These are phyloP conservation scores for Henckelia pumila DNA, from an alignment of 257 asterid species.

Conservation along the genomic window DNA sequence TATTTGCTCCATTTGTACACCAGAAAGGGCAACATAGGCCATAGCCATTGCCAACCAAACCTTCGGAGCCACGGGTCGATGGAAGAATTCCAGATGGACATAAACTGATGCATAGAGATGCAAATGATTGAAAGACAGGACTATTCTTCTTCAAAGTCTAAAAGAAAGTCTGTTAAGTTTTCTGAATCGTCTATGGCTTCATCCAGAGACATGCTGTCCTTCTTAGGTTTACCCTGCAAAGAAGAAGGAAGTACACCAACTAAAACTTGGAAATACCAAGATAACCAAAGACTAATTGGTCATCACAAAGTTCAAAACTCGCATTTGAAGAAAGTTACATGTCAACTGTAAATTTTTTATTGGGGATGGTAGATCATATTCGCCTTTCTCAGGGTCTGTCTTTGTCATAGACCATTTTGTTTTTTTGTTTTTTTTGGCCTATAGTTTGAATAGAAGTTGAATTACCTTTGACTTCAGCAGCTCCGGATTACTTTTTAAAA, in stretches of 20 bases:
- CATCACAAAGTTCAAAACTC: neutral
- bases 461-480: slow-evolving; percentile 67
- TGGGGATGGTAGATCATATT: neutral
- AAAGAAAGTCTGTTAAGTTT: slow-evolving; percentile 83
- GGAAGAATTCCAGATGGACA: neutral
- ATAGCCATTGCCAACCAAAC: neutral
- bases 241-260: slow-evolving; percentile 11
- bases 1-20: neutral
- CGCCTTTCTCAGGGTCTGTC: neutral
- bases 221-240: slow-evolving; percentile 57
- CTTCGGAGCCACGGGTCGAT: neutral
- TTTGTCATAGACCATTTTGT: neutral
- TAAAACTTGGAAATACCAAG: neutral
- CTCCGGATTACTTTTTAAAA: slow-evolving; percentile 60
- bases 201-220: slow-evolving; percentile 60
- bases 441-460: neutral
- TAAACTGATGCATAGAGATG: too few relatives aligned
- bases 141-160: slow-evolving; percentile 36
- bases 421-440: too few relatives aligned
- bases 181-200: slow-evolving; percentile 92
- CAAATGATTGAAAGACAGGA: too few relatives aligned
- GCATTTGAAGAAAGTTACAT: too few relatives aligned
- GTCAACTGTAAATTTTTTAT: neutral
- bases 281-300: neutral
- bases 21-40: neutral